phyloP scores from a whole-genome alignment of 1,284 basidiomycete species.

The Afroboletus lepidellus region DNA sequence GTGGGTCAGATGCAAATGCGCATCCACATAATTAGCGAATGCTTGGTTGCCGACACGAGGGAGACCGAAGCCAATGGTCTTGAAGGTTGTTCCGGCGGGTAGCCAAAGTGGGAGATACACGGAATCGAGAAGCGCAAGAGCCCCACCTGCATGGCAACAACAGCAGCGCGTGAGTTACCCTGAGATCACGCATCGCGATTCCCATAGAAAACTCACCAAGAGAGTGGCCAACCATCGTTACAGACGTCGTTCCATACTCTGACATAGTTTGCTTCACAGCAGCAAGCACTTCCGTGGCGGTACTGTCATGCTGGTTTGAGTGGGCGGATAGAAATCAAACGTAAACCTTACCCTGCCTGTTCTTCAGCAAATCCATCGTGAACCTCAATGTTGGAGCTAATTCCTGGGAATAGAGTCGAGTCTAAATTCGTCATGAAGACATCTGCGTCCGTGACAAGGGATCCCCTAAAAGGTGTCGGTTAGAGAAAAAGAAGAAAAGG shows the following conservation, averaged over 20 bases:
- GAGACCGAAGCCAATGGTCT: conserved; percentile 49
- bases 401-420: conserved; percentile 57
- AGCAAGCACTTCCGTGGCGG: conserved; percentile 47
- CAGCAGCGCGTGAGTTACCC: not conserved
- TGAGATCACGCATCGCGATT: not conserved
- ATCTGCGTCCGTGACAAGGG: conserved; percentile 54
- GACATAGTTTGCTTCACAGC: conserved; percentile 47
- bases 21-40: conserved; percentile 60
- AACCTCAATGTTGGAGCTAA: conserved; percentile 46
- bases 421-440: conserved; percentile 41
- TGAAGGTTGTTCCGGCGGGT: conserved; percentile 34
- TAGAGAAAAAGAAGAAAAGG: not conserved
- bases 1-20: conserved; percentile 42
- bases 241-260: conserved; percentile 38
- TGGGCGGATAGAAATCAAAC: conserved; percentile 5
- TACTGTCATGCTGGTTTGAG: conserved; percentile 34
- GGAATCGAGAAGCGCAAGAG: conserved; percentile 50
- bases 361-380: conserved; percentile 57
- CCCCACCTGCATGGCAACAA: conserved; percentile 38
- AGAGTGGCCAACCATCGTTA: conserved; percentile 58
- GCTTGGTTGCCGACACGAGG: conserved; percentile 68
- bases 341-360: conserved; percentile 45
- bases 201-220: conserved; percentile 39
- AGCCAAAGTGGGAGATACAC: conserved; percentile 41
- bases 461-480: conserved; percentile 33